Conservation (phyloP, 106 monocot species). For the Acorus gramineus region DNA sequence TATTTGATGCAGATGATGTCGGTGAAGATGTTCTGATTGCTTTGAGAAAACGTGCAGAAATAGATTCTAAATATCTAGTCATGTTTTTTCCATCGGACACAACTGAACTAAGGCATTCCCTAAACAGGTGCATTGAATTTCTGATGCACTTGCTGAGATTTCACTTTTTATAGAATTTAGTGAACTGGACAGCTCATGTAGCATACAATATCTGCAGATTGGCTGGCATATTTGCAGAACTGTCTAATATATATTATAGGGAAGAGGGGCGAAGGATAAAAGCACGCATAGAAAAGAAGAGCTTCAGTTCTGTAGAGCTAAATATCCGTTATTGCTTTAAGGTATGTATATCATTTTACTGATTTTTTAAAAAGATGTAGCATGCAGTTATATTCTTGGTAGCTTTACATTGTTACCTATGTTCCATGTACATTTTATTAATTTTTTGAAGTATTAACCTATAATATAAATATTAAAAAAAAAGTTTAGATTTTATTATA, state of each 20-base stretch:
- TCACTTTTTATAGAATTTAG: background rate
- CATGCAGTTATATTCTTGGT: too few species aligned
- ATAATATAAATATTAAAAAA: too few species aligned
- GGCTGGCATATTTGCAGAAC: conserved; percentile 55
- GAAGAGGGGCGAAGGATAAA: conserved; percentile 77
- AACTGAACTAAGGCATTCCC: conserved; percentile 51
- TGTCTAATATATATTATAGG: conserved; percentile 69
- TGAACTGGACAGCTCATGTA: conserved; percentile 1
- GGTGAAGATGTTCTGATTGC: conserved; percentile 58
- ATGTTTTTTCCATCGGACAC: conserved; percentile 42
- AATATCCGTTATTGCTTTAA: conserved; percentile 82
- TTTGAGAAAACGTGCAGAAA: conserved; percentile 74
- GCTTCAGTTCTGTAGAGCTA: conserved; percentile 43
- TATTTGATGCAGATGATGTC: conserved; percentile 43
- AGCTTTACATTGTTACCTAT: too few species aligned
- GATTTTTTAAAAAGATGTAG: too few species aligned
- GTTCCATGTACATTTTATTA: too few species aligned
- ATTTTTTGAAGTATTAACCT: too few species aligned
- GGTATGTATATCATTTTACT: conserved; percentile 20
- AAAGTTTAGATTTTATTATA: too few species aligned
- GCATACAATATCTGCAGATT: conserved; percentile 25
- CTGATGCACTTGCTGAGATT: background rate
- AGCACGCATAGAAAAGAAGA: conserved; percentile 66
- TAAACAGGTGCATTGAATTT: conserved; percentile 44
- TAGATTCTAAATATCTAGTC: conserved; percentile 63